Percentiles rank a stretch among this genome's conserved stretches.
Evolutionary conservation across 2,329 filamentous ascomycete species (phyloP).

Genomic region (Colletotrichum melonis): DNA sequence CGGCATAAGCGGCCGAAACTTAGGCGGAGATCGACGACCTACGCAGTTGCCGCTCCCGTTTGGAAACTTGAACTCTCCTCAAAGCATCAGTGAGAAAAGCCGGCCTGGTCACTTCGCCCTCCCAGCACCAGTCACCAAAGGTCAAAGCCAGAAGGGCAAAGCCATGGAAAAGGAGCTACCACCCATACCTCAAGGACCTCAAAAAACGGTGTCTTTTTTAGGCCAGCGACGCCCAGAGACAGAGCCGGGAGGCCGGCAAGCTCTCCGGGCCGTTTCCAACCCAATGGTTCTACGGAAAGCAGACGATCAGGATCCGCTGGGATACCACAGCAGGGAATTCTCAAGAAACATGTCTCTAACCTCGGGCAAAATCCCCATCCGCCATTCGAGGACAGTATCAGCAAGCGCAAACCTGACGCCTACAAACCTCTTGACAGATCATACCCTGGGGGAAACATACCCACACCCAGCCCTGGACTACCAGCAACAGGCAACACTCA

Average conservation of each 20-base stretch:
- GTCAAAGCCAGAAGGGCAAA: neutral
- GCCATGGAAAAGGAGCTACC: neutral
- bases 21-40: neutral
- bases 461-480: neutral
- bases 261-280: slow-evolving; percentile 10
- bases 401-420: neutral
- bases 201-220: slow-evolving; percentile 38
- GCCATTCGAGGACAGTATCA: neutral
- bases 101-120: neutral
- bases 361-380: neutral
- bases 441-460: neutral
- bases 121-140: neutral
- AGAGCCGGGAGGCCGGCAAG: slow-evolving; percentile 8
- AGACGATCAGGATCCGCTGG: neutral
- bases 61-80: neutral
- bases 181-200: neutral
- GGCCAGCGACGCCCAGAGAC: slow-evolving; percentile 1
- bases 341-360: neutral
- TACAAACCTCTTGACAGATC: neutral
- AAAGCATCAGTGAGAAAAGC: neutral
- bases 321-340: neutral
- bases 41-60: neutral
- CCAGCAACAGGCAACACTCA: neutral
- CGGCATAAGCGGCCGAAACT: neutral
- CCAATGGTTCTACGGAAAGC: neutral